Conservation (phyloP, 2,329 filamentous ascomycete genomes). For the Nemania serpens region DNA sequence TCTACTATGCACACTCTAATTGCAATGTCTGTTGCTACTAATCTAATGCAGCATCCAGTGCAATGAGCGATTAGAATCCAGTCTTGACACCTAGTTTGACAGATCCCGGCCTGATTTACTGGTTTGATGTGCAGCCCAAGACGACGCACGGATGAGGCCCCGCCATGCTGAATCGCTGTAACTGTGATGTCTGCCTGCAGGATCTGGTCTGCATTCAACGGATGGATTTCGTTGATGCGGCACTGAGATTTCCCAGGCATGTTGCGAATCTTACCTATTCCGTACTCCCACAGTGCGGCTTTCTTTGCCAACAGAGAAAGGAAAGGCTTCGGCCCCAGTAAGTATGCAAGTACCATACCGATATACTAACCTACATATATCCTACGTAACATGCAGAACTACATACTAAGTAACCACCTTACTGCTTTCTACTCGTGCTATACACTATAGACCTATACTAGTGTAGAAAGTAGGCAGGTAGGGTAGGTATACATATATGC, state of each 20-base stretch:
- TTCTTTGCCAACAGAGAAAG: too few species aligned
- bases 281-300: too few species aligned
- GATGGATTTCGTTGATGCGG: conserved; percentile 11
- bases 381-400: neutral
- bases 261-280: too few species aligned
- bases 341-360: too few species aligned
- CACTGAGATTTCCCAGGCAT: conserved; percentile 8
- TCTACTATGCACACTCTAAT: neutral
- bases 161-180: conserved; percentile 2
- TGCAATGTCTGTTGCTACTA: neutral
- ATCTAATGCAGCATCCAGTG: neutral
- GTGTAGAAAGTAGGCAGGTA: too few species aligned
- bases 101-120: conserved; percentile 9
- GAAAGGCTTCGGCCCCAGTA: too few species aligned
- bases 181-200: conserved; percentile 1
- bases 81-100: neutral
- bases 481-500: too few species aligned
- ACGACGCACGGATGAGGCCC: neutral
- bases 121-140: neutral
- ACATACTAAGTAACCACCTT: too few species aligned
- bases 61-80: neutral
- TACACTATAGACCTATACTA: too few species aligned
- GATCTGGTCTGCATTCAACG: conserved; percentile 5
- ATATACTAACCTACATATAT: too few species aligned
- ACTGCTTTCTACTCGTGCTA: too few species aligned